These are phyloP conservation scores for Carex scoparia DNA, from an alignment of 176 grass and related monocot species.

Conservation along the genomic window DNA sequence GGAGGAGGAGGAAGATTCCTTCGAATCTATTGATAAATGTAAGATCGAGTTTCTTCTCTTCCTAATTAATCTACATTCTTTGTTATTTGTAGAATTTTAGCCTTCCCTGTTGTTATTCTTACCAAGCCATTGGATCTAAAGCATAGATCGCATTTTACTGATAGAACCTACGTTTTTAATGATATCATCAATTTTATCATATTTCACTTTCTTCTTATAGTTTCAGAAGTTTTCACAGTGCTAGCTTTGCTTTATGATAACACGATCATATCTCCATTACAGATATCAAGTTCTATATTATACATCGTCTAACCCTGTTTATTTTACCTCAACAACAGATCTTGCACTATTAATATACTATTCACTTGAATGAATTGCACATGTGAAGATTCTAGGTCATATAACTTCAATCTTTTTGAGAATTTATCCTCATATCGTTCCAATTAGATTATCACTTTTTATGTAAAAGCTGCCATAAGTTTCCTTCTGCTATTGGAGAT, in stretches of 20 bases:
- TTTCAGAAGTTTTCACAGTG: not conserved
- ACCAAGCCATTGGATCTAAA: not conserved
- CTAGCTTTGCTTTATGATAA: not conserved
- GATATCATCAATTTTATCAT: not conserved
- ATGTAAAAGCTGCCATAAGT: not conserved
- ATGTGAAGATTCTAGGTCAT: not conserved
- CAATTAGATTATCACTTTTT: not conserved
- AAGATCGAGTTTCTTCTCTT: not conserved
- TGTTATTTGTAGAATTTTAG: slow-evolving; percentile 12
- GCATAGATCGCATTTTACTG: not conserved
- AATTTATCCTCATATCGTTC: not conserved
- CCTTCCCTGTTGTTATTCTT: not conserved
- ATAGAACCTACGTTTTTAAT: not conserved
- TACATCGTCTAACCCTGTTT: not conserved
- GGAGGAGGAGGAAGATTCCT: slow-evolving; percentile 79
- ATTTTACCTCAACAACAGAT: not conserved
- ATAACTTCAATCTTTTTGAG: not conserved
- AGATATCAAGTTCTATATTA: not conserved
- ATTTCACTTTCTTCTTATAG: not conserved
- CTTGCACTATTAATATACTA: not conserved
- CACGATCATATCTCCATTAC: not conserved
- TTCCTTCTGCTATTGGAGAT: not conserved
- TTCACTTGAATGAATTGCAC: slow-evolving; percentile 4
- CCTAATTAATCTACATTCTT: not conserved
- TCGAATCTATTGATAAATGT: slow-evolving; percentile 89